Evolutionary conservation across 331 rosid genomes (phyloP).

Genomic region (Pyrus hybrid): DNA sequence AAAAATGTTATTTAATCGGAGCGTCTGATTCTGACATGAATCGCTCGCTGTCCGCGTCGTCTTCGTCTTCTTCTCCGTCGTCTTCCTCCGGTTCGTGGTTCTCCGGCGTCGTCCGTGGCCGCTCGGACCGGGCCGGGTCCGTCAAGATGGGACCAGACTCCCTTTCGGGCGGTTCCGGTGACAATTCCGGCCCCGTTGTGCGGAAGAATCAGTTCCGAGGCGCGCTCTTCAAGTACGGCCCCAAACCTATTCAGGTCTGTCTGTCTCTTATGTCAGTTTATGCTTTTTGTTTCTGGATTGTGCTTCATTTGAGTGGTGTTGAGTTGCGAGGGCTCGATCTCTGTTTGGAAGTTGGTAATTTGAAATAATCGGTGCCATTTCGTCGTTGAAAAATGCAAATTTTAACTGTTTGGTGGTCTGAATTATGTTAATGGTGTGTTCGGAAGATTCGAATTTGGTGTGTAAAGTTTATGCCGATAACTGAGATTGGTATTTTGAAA

Average conservation of each 20-base stretch:
- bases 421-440: not conserved
- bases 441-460: not conserved
- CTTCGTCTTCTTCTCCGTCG: constrained; percentile 34
- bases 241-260: constrained; percentile 81
- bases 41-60: constrained; percentile 31
- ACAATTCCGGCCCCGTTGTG: constrained; percentile 39
- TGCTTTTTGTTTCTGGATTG: not conserved
- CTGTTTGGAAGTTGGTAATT: not conserved
- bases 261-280: not conserved
- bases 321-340: not conserved
- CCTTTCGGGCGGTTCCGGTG: constrained; percentile 14
- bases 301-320: not conserved
- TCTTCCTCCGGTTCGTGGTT: constrained; percentile 67
- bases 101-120: constrained; percentile 81
- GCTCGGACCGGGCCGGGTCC: constrained; percentile 39
- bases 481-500: not conserved
- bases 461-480: not conserved
- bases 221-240: constrained; percentile 84
- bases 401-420: not conserved
- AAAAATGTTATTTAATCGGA: constrained; percentile 12
- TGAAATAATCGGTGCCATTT: not conserved
- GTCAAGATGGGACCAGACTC: constrained; percentile 39
- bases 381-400: not conserved
- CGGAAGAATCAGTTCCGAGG: constrained; percentile 84
- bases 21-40: constrained; percentile 41